phyloP scores from a whole-genome alignment of 164 flowering plant species.

The Dillenia suffruticosa region DNA sequence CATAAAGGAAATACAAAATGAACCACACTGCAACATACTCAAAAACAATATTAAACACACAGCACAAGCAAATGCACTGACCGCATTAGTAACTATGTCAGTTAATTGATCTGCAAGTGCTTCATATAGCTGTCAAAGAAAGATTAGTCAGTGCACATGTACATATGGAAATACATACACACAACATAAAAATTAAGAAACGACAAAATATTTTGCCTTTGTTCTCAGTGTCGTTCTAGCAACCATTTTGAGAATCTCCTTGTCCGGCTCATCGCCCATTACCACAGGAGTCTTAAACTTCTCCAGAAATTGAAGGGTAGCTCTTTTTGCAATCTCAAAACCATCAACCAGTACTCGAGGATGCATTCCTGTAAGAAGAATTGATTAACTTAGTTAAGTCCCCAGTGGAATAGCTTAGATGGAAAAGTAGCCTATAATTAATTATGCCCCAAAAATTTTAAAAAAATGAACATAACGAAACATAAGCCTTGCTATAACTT shows the following conservation, averaged over 20 bases:
- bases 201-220: slow-evolving; percentile 47
- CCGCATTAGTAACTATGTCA: slow-evolving; percentile 87
- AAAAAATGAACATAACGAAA: too few relatives aligned
- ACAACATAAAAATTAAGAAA: background rate
- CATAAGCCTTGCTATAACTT: too few relatives aligned
- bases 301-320: slow-evolving; percentile 90
- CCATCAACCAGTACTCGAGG: slow-evolving; percentile 99
- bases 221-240: slow-evolving; percentile 96
- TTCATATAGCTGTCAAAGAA: slow-evolving; percentile 67
- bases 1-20: background rate
- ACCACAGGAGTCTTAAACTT: slow-evolving; percentile 91
- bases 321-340: slow-evolving; percentile 95
- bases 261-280: slow-evolving; percentile 91
- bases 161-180: background rate
- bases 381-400: background rate
- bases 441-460: too few relatives aligned
- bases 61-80: slow-evolving; percentile 31
- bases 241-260: slow-evolving; percentile 91
- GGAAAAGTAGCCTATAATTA: too few relatives aligned
- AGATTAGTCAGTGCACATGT: background rate
- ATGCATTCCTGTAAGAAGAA: slow-evolving; percentile 74
- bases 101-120: slow-evolving; percentile 93
- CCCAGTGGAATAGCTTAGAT: too few relatives aligned
- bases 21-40: too few relatives aligned
- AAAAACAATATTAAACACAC: background rate